Percentiles rank a stretch among this genome's conserved stretches.
Evolutionary conservation across 805 yeast species (phyloP).

Genomic region (Metschnikowia chrysomelidarum): DNA sequence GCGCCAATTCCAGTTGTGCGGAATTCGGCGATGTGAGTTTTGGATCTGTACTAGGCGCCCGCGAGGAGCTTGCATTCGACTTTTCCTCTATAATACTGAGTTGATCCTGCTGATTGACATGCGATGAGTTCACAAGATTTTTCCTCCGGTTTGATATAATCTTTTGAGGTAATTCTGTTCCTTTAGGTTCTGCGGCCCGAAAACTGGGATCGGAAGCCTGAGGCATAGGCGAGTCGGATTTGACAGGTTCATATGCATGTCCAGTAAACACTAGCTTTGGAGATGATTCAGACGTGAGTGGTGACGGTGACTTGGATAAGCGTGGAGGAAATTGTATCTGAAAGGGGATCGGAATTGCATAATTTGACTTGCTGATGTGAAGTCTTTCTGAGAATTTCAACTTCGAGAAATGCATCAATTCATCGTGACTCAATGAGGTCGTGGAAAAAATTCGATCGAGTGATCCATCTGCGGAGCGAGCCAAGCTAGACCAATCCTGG

Average conservation of each 20-base stretch:
- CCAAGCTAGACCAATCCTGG: constrained; percentile 21
- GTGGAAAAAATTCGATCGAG: constrained; percentile 27
- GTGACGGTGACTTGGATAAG: constrained; percentile 21
- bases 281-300: neutral
- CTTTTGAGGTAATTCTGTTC: no score
- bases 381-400: constrained; percentile 37
- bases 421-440: constrained; percentile 23
- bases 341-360: constrained; percentile 44
- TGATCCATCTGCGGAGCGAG: constrained; percentile 8
- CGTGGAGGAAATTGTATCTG: constrained; percentile 42
- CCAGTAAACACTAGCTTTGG: constrained; percentile 34
- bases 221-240: constrained; percentile 1
- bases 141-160: no score
- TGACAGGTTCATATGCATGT: constrained; percentile 35
- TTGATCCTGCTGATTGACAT: constrained; percentile 29
- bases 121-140: constrained; percentile 20
- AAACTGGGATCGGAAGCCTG: neutral
- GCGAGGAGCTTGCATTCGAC: constrained; percentile 27
- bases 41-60: constrained; percentile 30
- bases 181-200: constrained; percentile 5
- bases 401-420: constrained; percentile 28
- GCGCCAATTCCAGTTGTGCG: no score
- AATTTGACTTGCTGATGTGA: constrained; percentile 29
- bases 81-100: constrained; percentile 44
- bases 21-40: no score